Conservation (phyloP, 2,329 filamentous ascomycete genomes). For the Calonectria pauciramosa region DNA sequence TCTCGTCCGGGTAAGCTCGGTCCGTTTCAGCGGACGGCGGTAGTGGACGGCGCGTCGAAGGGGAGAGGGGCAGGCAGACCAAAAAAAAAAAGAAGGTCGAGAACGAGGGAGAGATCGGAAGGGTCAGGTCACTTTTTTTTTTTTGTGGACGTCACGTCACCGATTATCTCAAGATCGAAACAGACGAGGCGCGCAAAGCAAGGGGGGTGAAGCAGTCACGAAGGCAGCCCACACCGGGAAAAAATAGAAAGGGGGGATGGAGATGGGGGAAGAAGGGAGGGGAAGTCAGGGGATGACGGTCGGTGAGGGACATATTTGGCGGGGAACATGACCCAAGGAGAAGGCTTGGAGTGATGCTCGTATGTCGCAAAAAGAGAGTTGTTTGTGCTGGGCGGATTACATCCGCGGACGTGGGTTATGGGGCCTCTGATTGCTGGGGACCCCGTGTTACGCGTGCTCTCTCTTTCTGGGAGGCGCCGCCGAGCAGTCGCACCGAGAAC, state of each 20-base stretch:
- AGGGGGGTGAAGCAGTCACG: conserved; percentile 5
- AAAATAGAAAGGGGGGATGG: not conserved
- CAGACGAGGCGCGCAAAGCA: conserved; percentile 3
- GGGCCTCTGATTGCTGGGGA: conserved; percentile 19
- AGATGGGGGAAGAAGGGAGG: not conserved
- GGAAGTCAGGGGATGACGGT: conserved; percentile 15
- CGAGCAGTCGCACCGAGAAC: not conserved
- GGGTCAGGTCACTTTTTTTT: conserved; percentile 1
- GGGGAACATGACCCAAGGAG: conserved; percentile 2
- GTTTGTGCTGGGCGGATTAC: conserved; percentile 16
- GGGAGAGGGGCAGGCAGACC: not conserved
- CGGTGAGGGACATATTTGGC: conserved; percentile 25
- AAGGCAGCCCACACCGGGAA: conserved; percentile 6
- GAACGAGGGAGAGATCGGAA: not conserved
- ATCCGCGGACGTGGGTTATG: conserved; percentile 17
- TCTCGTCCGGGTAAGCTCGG: conserved; percentile 16
- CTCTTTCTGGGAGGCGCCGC: not conserved
- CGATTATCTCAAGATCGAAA: not conserved
- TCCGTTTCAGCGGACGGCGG: conserved; percentile 1
- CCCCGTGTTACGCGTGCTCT: conserved; percentile 15
- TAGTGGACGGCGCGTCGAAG: not conserved
- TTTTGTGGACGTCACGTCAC: conserved; percentile 15
- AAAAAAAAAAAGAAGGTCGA: not conserved
- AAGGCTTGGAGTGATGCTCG: conserved; percentile 3
- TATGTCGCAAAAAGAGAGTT: not conserved